Percentiles rank a stretch among this genome's conserved stretches.
phyloP scores from a whole-genome alignment of 768 basidiomycete genomes.

The Suillus tomentosus region DNA sequence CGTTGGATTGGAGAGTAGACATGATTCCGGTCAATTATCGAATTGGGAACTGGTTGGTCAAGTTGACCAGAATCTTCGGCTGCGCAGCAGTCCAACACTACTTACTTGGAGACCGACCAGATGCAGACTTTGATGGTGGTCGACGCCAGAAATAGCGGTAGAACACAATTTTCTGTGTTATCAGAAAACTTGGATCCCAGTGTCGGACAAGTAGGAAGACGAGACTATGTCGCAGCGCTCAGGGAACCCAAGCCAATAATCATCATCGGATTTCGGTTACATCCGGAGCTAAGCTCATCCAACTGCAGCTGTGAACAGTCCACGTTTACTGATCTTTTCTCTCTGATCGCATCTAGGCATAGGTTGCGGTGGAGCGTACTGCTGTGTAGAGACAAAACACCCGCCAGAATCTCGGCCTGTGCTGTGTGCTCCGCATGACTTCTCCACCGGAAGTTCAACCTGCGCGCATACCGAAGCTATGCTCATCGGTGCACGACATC shows the following conservation, averaged over 20 bases:
- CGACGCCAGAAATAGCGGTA: background rate
- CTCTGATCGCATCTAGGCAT: background rate
- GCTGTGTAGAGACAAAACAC: background rate
- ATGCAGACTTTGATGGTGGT: background rate
- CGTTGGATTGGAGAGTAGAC: constrained; percentile 38
- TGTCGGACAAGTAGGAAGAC: background rate
- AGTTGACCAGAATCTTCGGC: constrained; percentile 15
- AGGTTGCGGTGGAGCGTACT: background rate
- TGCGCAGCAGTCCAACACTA: constrained; percentile 1
- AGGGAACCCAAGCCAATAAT: constrained; percentile 1
- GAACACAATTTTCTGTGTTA: background rate
- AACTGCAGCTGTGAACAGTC: background rate
- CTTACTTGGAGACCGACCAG: background rate
- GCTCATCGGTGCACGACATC: constrained; percentile 71
- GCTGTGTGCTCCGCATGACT: background rate
- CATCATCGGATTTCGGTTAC: constrained; percentile 2
- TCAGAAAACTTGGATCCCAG: background rate
- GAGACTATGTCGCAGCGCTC: background rate
- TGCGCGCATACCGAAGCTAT: constrained; percentile 33
- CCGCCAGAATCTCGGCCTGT: background rate
- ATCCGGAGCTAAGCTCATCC: constrained; percentile 1
- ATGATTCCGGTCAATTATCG: constrained; percentile 26
- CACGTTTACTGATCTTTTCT: background rate
- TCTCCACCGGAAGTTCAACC: constrained; percentile 4
- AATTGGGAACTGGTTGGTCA: constrained; percentile 1